These are phyloP conservation scores for Trichoderma semiorbis DNA, from an alignment of 2,329 filamentous ascomycete species.

Conservation along the genomic window DNA sequence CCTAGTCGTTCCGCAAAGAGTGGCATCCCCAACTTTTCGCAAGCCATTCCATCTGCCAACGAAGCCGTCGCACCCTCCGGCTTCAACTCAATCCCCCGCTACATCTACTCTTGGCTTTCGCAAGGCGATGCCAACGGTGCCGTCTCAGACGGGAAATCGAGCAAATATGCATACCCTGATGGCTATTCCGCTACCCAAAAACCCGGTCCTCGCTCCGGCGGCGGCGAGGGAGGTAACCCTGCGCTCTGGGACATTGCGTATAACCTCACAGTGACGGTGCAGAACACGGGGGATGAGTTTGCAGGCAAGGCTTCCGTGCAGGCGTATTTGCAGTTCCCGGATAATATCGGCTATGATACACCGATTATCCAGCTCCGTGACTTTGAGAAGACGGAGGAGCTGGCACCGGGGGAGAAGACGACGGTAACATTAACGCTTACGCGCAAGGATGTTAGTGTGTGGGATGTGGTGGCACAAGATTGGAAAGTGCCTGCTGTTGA, in stretches of 20 bases:
- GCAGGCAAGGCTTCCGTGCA: slow-evolving; percentile 46
- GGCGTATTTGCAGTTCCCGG: slow-evolving; percentile 45
- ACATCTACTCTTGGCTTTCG: slow-evolving; percentile 66
- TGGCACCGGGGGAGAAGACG: slow-evolving; percentile 51
- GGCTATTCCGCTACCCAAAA: slow-evolving; percentile 57
- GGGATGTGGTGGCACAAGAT: slow-evolving; percentile 65
- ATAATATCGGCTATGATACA: slow-evolving; percentile 50
- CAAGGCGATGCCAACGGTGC: slow-evolving; percentile 39
- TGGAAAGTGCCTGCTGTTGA: slow-evolving; percentile 53
- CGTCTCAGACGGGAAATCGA: slow-evolving; percentile 33
- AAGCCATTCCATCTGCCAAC: slow-evolving; percentile 49
- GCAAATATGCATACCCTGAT: slow-evolving; percentile 58
- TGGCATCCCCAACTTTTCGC: slow-evolving; percentile 46
- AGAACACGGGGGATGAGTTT: slow-evolving; percentile 47
- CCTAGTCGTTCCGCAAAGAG: slow-evolving; percentile 34
- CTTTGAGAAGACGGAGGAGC: slow-evolving; percentile 62
- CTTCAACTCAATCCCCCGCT: slow-evolving; percentile 60
- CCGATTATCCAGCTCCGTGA: slow-evolving; percentile 66
- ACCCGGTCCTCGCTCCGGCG: slow-evolving; percentile 56
- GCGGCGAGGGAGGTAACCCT: slow-evolving; percentile 66
- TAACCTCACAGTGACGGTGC: slow-evolving; percentile 43
- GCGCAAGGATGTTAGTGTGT: slow-evolving; percentile 69
- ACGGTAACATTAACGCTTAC: slow-evolving; percentile 58
- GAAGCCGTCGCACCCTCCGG: slow-evolving; percentile 56
- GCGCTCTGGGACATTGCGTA: slow-evolving; percentile 55